Conservation (phyloP, 768 basidiomycete genomes). For the Hericium erinaceus region DNA sequence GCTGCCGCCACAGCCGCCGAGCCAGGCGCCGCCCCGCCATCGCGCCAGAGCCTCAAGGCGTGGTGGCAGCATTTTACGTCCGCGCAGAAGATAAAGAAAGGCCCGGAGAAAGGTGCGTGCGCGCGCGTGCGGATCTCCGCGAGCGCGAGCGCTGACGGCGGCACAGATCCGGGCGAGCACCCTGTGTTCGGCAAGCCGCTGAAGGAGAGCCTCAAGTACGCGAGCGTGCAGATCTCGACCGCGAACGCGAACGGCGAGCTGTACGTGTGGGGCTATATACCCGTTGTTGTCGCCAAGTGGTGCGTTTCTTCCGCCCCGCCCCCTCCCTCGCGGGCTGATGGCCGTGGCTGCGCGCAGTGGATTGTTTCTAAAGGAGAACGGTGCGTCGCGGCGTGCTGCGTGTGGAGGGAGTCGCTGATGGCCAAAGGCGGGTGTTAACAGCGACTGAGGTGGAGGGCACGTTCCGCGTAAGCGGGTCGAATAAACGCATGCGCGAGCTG, state of each 20-base stretch:
- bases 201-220: slow-evolving; percentile 74
- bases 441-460: slow-evolving; percentile 91
- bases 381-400: slow-evolving; percentile 29
- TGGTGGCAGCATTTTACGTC: slow-evolving; percentile 79
- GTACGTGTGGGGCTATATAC: slow-evolving; percentile 91
- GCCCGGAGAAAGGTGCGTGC: slow-evolving; percentile 32
- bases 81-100: slow-evolving; percentile 48
- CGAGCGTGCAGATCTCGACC: slow-evolving; percentile 90
- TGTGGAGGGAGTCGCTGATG: background rate
- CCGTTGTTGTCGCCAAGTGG: slow-evolving; percentile 98
- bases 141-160: slow-evolving; percentile 8
- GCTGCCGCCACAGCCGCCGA: background rate
- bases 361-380: slow-evolving; percentile 89
- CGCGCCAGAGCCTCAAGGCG: slow-evolving; percentile 40
- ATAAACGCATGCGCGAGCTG: slow-evolving; percentile 90
- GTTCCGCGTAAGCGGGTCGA: slow-evolving; percentile 94
- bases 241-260: slow-evolving; percentile 74
- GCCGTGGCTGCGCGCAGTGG: slow-evolving; percentile 42
- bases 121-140: background rate
- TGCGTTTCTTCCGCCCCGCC: slow-evolving; percentile 27
- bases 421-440: slow-evolving; percentile 5
- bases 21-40: background rate
- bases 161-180: slow-evolving; percentile 27
- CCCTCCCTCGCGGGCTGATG: slow-evolving; percentile 9
- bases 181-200: slow-evolving; percentile 83